phyloP scores from a whole-genome alignment of 176 grass and related monocot genomes.

The Tuctoria greenei region DNA sequence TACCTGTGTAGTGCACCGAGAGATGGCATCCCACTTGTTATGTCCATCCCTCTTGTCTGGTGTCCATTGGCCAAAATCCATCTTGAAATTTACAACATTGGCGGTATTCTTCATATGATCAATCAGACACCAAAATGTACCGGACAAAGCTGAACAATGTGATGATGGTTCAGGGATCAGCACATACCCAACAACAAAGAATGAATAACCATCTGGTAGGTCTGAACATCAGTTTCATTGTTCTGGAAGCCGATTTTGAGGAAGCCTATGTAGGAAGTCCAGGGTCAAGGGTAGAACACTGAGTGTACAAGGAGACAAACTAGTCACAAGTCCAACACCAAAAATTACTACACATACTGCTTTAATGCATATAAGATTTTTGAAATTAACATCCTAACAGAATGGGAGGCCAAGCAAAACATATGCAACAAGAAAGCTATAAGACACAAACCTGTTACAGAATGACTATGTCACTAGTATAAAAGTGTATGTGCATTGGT shows the following conservation, averaged over 20 bases:
- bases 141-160: neutral
- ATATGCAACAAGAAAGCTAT: no score
- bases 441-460: no score
- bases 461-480: no score
- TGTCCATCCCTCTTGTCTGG: slow-evolving; percentile 53
- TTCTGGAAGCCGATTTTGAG: slow-evolving; percentile 92
- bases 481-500: no score
- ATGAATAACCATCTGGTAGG: slow-evolving; percentile 94
- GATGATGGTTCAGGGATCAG: slow-evolving; percentile 15
- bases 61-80: slow-evolving; percentile 89
- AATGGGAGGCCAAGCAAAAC: neutral
- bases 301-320: no score
- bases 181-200: slow-evolving; percentile 90
- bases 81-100: slow-evolving; percentile 47
- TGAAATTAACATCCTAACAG: no score
- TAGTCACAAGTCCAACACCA: no score
- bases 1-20: slow-evolving; percentile 81
- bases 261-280: slow-evolving; percentile 89
- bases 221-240: slow-evolving; percentile 77
- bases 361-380: no score
- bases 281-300: no score
- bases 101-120: slow-evolving; percentile 1
- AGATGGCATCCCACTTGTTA: slow-evolving; percentile 81
- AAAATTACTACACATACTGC: no score
- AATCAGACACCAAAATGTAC: neutral